Conservation (phyloP, 2,329 filamentous ascomycete species). For the Daldinia eschscholtzii region DNA sequence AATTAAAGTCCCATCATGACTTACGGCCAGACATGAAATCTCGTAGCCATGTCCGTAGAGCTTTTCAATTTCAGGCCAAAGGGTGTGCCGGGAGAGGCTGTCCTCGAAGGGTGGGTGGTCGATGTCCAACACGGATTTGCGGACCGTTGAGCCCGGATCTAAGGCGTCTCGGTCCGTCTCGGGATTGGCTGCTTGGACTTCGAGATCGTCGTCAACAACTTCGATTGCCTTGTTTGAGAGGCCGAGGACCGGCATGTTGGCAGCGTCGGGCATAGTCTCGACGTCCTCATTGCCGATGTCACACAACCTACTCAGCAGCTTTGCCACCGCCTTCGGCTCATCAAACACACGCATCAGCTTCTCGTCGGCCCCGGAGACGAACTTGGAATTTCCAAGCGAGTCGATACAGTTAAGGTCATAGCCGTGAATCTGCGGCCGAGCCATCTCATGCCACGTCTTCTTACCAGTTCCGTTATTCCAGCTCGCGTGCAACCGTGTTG, state of each 20-base stretch:
- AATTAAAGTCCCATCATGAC: conserved; percentile 78
- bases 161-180: conserved; percentile 66
- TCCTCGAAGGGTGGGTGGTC: conserved; percentile 88
- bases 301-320: conserved; percentile 76
- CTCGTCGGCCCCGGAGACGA: conserved; percentile 95
- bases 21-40: conserved; percentile 86
- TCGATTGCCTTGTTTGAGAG: conserved; percentile 95
- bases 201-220: conserved; percentile 59
- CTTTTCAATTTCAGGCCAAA: conserved; percentile 97
- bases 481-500: conserved; percentile 84
- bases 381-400: conserved; percentile 77
- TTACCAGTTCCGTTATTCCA: conserved; percentile 69
- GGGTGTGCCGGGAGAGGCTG: conserved; percentile 85
- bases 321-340: conserved; percentile 85
- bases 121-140: conserved; percentile 73
- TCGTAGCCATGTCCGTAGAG: conserved; percentile 98
- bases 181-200: conserved; percentile 54
- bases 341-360: conserved; percentile 97
- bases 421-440: conserved; percentile 94
- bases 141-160: conserved; percentile 67
- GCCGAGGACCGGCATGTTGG: conserved; percentile 93
- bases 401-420: conserved; percentile 98
- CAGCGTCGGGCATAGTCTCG: conserved; percentile 79
- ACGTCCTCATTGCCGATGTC: conserved; percentile 64
- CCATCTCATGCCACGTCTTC: conserved; percentile 92